A percentile compares a stretch with the other conserved stretches of the same genome.
Evolutionary conservation across 2,329 filamentous ascomycete species (phyloP).

Genomic region (Diplodia intermedia): DNA sequence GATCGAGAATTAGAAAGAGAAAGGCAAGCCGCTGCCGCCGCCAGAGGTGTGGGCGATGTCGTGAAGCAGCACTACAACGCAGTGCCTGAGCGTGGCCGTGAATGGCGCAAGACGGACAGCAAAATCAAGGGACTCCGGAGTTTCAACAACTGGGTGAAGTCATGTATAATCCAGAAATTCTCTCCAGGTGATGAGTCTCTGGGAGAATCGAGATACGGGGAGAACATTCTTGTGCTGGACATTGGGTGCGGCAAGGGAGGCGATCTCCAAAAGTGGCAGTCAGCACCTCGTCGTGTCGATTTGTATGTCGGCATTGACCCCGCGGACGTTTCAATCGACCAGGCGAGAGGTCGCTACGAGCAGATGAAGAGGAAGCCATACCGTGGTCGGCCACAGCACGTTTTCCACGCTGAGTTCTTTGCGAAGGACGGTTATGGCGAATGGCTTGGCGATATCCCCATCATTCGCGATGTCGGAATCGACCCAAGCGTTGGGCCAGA

Average conservation of each 20-base stretch:
- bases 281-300: constrained; percentile 86
- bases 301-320: constrained; percentile 95
- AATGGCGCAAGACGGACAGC: constrained; percentile 93
- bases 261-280: constrained; percentile 94
- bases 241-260: constrained; percentile 97
- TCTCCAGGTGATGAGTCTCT: constrained; percentile 57
- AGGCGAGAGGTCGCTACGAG: constrained; percentile 83
- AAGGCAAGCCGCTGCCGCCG: constrained; percentile 23
- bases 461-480: constrained; percentile 87
- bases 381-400: constrained; percentile 57
- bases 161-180: constrained; percentile 95
- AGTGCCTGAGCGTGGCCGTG: constrained; percentile 88
- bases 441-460: constrained; percentile 78
- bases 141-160: constrained; percentile 99
- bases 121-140: constrained; percentile 92
- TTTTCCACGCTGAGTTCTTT: constrained; percentile 87
- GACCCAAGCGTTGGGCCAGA: constrained; percentile 70
- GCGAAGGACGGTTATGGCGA: constrained; percentile 93
- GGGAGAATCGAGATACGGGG: constrained; percentile 50
- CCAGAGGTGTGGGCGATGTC: constrained; percentile 72
- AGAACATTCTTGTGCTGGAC: constrained; percentile 79
- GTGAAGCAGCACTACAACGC: constrained; percentile 96
- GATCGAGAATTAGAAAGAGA: constrained; percentile 56
- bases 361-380: constrained; percentile 69
- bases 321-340: constrained; percentile 88